Evolutionary conservation across 2,329 filamentous ascomycete genomes (phyloP).

Genomic region (Trichoderma atrobrunneum): DNA sequence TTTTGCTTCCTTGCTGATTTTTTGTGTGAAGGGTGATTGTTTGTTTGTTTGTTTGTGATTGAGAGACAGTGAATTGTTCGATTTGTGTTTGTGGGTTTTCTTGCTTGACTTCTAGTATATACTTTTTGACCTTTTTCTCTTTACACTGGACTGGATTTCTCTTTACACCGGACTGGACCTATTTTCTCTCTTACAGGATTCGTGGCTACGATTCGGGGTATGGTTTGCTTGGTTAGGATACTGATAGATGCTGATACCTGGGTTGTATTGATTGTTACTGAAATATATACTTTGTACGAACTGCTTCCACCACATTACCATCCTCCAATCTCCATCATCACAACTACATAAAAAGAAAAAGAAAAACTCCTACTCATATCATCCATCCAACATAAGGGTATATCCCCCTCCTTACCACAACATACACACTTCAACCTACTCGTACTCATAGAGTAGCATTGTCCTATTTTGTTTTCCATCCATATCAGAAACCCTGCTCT

Average conservation of each 20-base stretch:
- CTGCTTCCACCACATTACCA: background rate
- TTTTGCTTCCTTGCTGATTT: background rate
- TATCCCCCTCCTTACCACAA: background rate
- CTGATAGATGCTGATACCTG: slow-evolving; percentile 13
- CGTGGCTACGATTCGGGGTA: background rate
- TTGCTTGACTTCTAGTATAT: background rate
- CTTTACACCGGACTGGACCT: background rate
- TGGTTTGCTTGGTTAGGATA: background rate
- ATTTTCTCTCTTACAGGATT: background rate
- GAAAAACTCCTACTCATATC: background rate
- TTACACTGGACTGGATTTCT: background rate
- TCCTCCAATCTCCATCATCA: background rate
- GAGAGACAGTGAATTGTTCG: background rate
- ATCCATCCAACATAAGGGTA: background rate
- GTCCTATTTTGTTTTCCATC: background rate
- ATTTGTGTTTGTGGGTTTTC: background rate
- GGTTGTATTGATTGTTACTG: slow-evolving; percentile 1
- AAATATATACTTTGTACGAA: background rate
- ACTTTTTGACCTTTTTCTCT: background rate
- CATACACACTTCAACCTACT: background rate
- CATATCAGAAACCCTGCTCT: background rate
- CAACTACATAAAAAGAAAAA: background rate
- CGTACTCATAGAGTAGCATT: background rate
- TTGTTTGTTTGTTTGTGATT: background rate
- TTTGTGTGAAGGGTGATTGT: background rate